Evolutionary conservation across 768 basidiomycete genomes (phyloP).

Genomic region (Neoboletus brunneissimus): DNA sequence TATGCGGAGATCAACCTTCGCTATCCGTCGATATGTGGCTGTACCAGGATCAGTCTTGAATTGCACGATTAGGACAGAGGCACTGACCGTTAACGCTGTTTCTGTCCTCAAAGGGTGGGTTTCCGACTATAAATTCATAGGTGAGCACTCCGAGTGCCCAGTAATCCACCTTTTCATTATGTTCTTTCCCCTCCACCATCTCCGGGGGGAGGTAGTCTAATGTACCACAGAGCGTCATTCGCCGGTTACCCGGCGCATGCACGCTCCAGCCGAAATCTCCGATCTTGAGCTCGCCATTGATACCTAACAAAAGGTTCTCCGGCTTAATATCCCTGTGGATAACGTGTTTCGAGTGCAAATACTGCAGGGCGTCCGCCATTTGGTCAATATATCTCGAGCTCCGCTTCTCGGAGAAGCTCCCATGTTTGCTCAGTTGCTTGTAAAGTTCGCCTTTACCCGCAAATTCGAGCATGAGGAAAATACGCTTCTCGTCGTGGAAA

Average conservation of each 20-base stretch:
- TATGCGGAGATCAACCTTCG: slow-evolving; percentile 72
- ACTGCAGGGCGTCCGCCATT: slow-evolving; percentile 93
- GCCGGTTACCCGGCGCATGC: slow-evolving; percentile 87
- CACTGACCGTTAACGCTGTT: slow-evolving; percentile 68
- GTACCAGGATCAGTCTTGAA: slow-evolving; percentile 8
- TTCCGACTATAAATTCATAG: slow-evolving; percentile 90
- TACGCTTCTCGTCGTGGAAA: slow-evolving; percentile 97
- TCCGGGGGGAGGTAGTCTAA: slow-evolving; percentile 97
- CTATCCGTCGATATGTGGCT: slow-evolving; percentile 92
- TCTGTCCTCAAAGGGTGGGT: slow-evolving; percentile 84
- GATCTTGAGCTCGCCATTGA: slow-evolving; percentile 97
- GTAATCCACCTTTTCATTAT: slow-evolving; percentile 87
- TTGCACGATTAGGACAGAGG: not conserved
- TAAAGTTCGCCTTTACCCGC: slow-evolving; percentile 97
- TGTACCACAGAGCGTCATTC: slow-evolving; percentile 92
- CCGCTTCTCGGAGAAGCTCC: slow-evolving; percentile 84
- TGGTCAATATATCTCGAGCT: slow-evolving; percentile 92
- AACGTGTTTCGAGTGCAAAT: slow-evolving; percentile 93
- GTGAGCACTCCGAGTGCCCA: slow-evolving; percentile 98
- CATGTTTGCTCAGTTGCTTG: slow-evolving; percentile 86
- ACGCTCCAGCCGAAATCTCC: slow-evolving; percentile 99
- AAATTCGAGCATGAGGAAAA: slow-evolving; percentile 98
- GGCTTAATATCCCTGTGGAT: slow-evolving; percentile 99
- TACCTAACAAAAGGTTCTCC: slow-evolving; percentile 90
- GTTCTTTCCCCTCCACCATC: slow-evolving; percentile 93